Base-by-base conservation (phyloP, 345 rosid genomes). In the Corchorus capsularis region DNA sequence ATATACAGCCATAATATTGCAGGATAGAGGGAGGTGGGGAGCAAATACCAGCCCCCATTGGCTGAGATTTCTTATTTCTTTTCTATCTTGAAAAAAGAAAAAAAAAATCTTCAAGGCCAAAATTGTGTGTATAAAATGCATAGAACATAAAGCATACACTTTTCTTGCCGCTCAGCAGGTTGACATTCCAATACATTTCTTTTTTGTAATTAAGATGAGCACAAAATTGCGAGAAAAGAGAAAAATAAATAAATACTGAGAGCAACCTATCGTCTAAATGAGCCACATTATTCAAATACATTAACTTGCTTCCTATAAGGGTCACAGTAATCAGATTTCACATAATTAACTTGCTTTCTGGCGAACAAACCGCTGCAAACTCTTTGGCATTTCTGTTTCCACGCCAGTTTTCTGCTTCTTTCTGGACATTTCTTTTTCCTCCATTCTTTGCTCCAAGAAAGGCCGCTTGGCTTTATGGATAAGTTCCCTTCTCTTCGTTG, bases 401-500 rank as follows among this genome's bases (percentile, higher is more conserved):
- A 82, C 81, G 1, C 83, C 65, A 9, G 77, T 56, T 69, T 85
- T 92, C 78, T 82, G 93, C 86, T 90, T 94, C 90, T 89, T 94
- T 73, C 60, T 80, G 0, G 83, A 71, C 14, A 43, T 14, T 16
- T 71, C 76, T 10, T 72, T 74, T 27, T 79, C 80, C 8, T 77
- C 85, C 20, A 76, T 79, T 74, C 43, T 66, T 73, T 89, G 87
- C 61, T 93, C 98, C 75, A 88, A 66, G 89, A 90, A 89, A 22
- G 92, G 93, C 63, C 90, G 82, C 84, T 93, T 95, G 1, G 85
- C 88, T 12, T 57, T 87, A 35, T 71, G 83, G 12, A 90, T 79
- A 59, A 83, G 16, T 59, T 90, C 94, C 79, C 87, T 85, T 74
- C 78, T 88, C 90, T 92, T 93, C 87, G 83, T 91, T 0, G 85